Percentiles rank a stretch among this genome's conserved stretches.
Conservation (phyloP, 148 eudicot species). For the Persicaria tinctoria region DNA sequence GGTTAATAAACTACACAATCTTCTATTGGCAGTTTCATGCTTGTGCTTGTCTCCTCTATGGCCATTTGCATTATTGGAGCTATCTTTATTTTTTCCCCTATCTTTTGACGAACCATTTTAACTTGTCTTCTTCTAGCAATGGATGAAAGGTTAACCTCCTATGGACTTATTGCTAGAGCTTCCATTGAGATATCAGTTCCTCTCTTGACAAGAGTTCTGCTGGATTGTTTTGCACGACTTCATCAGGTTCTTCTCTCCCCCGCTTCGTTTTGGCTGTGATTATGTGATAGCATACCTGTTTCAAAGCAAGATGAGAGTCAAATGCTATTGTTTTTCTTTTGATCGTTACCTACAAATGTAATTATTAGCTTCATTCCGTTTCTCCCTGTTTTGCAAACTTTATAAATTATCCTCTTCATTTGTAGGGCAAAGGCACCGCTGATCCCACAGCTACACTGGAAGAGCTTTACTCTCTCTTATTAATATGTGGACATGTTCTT, state of each 20-base stretch:
- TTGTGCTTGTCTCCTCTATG: conserved; percentile 4
- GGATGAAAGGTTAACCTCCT: conserved; percentile 97
- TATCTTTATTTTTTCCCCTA: background rate
- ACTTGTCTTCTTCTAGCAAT: conserved; percentile 46
- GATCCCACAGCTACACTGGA: conserved; percentile 86
- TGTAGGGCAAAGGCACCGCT: conserved; percentile 61
- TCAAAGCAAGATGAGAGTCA: background rate
- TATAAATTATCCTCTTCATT: conserved; percentile 11
- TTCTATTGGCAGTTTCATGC: background rate
- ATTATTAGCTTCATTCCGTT: background rate
- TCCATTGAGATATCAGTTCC: conserved; percentile 64
- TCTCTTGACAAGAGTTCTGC: conserved; percentile 56
- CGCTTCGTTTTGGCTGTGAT: background rate
- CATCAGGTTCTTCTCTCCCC: conserved; percentile 47
- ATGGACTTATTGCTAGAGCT: conserved; percentile 89
- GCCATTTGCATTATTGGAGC: background rate
- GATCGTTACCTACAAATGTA: background rate
- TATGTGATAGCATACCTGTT: background rate
- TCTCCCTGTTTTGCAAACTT: background rate
- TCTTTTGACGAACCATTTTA: conserved; percentile 1
- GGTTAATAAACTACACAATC: conserved; percentile 13
- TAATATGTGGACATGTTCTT: conserved; percentile 88
- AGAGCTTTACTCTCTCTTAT: conserved; percentile 80
- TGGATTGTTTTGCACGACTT: conserved; percentile 66
- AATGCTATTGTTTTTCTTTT: background rate